Conservation (phyloP, 495 filamentous ascomycete genomes). For the Aspergillus ellipticus region DNA sequence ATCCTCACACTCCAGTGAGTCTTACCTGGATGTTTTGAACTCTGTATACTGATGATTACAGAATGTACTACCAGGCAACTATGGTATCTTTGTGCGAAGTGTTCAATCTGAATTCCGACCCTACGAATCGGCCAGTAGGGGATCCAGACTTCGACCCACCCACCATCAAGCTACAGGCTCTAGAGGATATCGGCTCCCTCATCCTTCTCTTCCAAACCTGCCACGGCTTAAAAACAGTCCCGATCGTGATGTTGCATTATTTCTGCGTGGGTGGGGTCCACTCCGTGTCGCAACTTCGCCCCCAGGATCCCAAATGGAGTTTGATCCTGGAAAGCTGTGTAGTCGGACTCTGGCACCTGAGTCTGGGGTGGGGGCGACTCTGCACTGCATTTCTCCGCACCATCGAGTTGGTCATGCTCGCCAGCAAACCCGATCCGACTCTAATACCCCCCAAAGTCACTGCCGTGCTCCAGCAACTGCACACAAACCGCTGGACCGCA, state of each 20-base stretch:
- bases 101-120: constrained; percentile 7
- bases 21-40: background rate
- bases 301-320: constrained; percentile 20
- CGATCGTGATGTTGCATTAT: constrained; percentile 29
- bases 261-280: constrained; percentile 24
- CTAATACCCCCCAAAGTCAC: constrained; percentile 17
- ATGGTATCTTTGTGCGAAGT: constrained; percentile 15
- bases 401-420: constrained; percentile 22
- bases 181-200: constrained; percentile 23
- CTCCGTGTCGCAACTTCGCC: constrained; percentile 15
- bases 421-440: constrained; percentile 8
- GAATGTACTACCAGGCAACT: constrained; percentile 22
- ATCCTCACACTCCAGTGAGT: constrained; percentile 22
- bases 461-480: constrained; percentile 19
- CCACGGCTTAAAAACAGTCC: constrained; percentile 27
- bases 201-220: constrained; percentile 19
- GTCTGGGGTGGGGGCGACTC: constrained; percentile 25
- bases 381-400: constrained; percentile 27
- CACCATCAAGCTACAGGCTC: constrained; percentile 12
- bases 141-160: constrained; percentile 6
- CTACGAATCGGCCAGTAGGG: background rate
- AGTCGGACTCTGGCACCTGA: constrained; percentile 28
- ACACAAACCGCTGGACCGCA: constrained; percentile 17
- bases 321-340: constrained; percentile 25
- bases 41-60: background rate